Evolutionary conservation across 2,329 filamentous ascomycete species (phyloP).

Genomic region (Penicillium nordicum): DNA sequence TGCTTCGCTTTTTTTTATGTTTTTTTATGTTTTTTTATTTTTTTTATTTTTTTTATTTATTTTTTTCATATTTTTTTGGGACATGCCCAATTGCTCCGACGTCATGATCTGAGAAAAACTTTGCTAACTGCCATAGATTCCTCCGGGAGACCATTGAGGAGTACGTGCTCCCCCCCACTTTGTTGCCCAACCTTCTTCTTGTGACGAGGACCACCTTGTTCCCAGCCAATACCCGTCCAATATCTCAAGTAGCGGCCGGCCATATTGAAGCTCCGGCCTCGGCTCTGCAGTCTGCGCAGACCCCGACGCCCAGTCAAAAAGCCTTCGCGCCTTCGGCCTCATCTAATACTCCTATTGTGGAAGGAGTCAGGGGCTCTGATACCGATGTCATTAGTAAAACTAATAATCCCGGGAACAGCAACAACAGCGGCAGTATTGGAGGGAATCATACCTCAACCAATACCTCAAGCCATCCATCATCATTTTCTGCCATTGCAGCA

Average conservation of each 20-base stretch:
- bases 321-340: conserved; percentile 25
- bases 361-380: conserved; percentile 7
- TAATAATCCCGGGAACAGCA: conserved; percentile 5
- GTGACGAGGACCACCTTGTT: conserved; percentile 75
- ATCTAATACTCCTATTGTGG: conserved; percentile 17
- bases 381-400: conserved; percentile 4
- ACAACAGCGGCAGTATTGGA: conserved; percentile 10
- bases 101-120: conserved; percentile 17
- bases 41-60: too few relatives aligned
- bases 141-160: conserved; percentile 51
- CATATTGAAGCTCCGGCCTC: conserved; percentile 26
- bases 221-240: conserved; percentile 73
- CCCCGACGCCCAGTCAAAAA: conserved; percentile 22
- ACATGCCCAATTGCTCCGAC: conserved; percentile 7
- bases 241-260: conserved; percentile 43
- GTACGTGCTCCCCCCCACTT: conserved; percentile 61
- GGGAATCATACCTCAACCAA: conserved; percentile 12
- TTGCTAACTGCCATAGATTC: conserved; percentile 38
- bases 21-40: not conserved
- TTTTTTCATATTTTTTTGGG: not conserved
- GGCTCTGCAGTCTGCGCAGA: conserved; percentile 25
- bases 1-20: conserved; percentile 6
- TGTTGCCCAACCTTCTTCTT: conserved; percentile 59
- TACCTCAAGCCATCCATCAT: not conserved
- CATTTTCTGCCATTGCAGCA: not conserved